Conservation (phyloP, 2,329 filamentous ascomycete genomes). For the Colletotrichum sp. region DNA sequence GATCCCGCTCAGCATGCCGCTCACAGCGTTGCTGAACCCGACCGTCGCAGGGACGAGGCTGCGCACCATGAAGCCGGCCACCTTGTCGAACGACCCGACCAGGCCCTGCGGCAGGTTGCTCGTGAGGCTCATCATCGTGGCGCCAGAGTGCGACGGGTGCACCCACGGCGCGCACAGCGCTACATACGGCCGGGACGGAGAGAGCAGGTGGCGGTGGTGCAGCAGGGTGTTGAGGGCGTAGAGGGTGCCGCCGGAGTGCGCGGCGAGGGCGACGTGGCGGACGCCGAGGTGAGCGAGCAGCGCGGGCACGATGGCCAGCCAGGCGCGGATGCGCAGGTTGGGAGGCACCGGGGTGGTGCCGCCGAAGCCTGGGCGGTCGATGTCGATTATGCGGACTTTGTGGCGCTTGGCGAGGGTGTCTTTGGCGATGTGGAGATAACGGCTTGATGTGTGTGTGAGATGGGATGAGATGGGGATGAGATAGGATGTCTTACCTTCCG, state of each 20-base stretch:
- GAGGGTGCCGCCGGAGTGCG: conserved; percentile 35
- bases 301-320: conserved; percentile 33
- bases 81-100: conserved; percentile 24
- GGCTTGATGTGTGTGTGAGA: neutral
- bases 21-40: conserved; percentile 10
- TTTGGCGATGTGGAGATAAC: conserved; percentile 32
- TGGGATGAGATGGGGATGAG: neutral
- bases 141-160: conserved; percentile 28
- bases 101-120: conserved; percentile 25
- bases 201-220: conserved; percentile 30
- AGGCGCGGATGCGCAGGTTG: conserved; percentile 26
- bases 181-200: conserved; percentile 27
- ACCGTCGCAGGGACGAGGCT: conserved; percentile 21
- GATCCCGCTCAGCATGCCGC: neutral
- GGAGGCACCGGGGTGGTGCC: conserved; percentile 29
- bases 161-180: conserved; percentile 36
- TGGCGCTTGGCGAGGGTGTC: conserved; percentile 34
- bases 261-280: conserved; percentile 29
- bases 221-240: conserved; percentile 35
- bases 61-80: conserved; percentile 25
- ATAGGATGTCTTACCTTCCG: neutral
- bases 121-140: conserved; percentile 23
- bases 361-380: conserved; percentile 41
- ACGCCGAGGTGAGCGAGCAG: conserved; percentile 38
- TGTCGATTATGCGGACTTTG: conserved; percentile 35